Conservation (phyloP, 225 moss, liverwort and hornwort genomes). For the Marchantia paleacea region DNA sequence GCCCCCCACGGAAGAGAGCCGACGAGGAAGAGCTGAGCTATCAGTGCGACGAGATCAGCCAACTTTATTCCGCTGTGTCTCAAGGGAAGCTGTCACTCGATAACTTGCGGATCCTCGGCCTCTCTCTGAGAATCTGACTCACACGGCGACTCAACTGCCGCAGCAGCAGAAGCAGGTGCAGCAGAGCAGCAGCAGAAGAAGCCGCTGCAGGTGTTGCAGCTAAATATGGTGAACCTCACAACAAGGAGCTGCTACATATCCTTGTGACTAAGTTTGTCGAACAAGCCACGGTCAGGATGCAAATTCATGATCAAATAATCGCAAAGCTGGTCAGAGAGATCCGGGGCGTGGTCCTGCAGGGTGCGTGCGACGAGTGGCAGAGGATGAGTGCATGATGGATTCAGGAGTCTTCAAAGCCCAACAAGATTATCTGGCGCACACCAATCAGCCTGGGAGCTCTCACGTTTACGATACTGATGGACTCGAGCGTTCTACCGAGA, state of each 20-base stretch:
- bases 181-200: constrained; percentile 4
- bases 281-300: constrained; percentile 19
- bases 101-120: constrained; percentile 4
- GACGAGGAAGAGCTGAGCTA: constrained; percentile 14
- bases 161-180: constrained; percentile 6
- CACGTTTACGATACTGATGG: background rate
- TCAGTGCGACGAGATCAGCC: constrained; percentile 13
- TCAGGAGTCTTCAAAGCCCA: background rate
- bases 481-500: constrained; percentile 1
- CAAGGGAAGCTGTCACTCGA: constrained; percentile 4
- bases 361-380: background rate
- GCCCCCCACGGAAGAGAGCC: background rate
- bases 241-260: constrained; percentile 17
- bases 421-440: constrained; percentile 2
- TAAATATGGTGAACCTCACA: background rate
- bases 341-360: background rate
- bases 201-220: constrained; percentile 5
- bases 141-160: background rate
- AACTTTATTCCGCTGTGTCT: constrained; percentile 11
- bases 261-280: constrained; percentile 25
- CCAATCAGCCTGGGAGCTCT: constrained; percentile 1
- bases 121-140: constrained; percentile 9
- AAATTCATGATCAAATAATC: constrained; percentile 9
- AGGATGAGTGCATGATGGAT: background rate
- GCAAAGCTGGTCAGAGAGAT: constrained; percentile 14